Evolutionary conservation across 2,329 filamentous ascomycete genomes (phyloP), one percentile per base, ranked within the genome.

Genomic region (Fusarium virguliforme): DNA sequence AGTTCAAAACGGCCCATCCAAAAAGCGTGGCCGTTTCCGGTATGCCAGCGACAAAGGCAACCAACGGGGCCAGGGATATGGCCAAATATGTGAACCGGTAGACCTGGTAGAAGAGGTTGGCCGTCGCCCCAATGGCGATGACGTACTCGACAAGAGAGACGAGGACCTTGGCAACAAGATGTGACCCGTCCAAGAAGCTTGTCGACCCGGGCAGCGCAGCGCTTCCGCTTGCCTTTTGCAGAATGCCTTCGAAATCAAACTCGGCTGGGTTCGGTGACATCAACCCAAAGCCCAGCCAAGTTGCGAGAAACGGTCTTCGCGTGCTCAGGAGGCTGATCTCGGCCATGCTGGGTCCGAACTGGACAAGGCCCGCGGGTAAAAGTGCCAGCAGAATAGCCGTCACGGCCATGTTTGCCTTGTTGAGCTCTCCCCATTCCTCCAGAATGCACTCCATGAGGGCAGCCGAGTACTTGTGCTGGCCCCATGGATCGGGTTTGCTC

Each of bases 211-310:
- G 38, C 4, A 62, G 30, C 12, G 28, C 37, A 15, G 32, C 18
- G 13, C 30, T 35, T 8, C 48, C 65, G 10, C 34, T 32, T 26
- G 62, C 56, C 41, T 65, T 67, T 34, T 65, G 24, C 24, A 61
- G 15, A 32, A 67, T 65, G 18, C 3, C 57, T 34, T 65, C 50
- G 22, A 34, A 65, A 3, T 67, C 65, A 24, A 65, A 65, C 32
- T 67, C 65, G 37, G 30, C 53, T 37, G 65, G 65, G 24, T 67
- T 67, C 34, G 65, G 65, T 9, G 65, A 65, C 62, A 67, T 65
- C 10, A 65, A 9, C 18, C 65, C 65, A 54, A 67, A 67, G 43
- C 65, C 62, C 24, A 67, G 46, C 6, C 65, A 28, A 3, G 18
- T 58, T 18, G 65, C 65, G 13, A 67, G 65, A 32, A 67, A 6